phyloP scores from a whole-genome alignment of 306 rosid genomes.

The Potentilla sterilis region DNA sequence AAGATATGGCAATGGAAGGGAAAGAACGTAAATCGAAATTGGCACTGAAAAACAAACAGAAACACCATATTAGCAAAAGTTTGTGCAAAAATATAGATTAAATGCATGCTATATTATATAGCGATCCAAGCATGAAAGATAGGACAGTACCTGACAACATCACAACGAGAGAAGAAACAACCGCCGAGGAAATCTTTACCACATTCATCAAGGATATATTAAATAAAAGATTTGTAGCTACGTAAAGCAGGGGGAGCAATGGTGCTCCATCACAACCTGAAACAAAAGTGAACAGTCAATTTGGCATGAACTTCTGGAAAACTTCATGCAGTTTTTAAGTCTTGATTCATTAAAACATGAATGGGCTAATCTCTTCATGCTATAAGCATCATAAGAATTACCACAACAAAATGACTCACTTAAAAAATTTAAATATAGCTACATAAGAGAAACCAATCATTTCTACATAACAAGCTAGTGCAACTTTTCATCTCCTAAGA shows the following conservation, averaged over 20 bases:
- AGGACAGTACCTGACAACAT: slow-evolving; percentile 68
- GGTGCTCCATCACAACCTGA: slow-evolving; percentile 88
- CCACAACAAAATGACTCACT: not conserved
- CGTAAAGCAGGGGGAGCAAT: slow-evolving; percentile 77
- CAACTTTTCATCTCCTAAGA: not conserved
- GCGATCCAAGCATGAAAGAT: not conserved
- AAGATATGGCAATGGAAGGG: slow-evolving; percentile 85
- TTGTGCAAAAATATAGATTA: not conserved
- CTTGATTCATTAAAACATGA: not conserved
- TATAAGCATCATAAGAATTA: not conserved
- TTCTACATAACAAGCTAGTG: not conserved
- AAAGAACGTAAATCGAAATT: slow-evolving; percentile 63
- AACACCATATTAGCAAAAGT: slow-evolving; percentile 21
- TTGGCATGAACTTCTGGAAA: not conserved
- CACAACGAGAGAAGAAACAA: slow-evolving; percentile 73
- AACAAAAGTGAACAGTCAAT: slow-evolving; percentile 7
- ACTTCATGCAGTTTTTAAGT: not conserved
- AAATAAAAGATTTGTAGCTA: slow-evolving; percentile 64
- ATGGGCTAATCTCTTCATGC: not conserved
- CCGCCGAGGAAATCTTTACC: slow-evolving; percentile 75
- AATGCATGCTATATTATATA: not conserved
- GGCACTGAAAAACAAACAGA: slow-evolving; percentile 66
- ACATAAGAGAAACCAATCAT: not conserved
- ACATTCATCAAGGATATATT: slow-evolving; percentile 69
- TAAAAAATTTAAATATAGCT: not conserved